phyloP scores from a whole-genome alignment of 2,329 filamentous ascomycete genomes.

The Erysiphe neolycopersici region DNA sequence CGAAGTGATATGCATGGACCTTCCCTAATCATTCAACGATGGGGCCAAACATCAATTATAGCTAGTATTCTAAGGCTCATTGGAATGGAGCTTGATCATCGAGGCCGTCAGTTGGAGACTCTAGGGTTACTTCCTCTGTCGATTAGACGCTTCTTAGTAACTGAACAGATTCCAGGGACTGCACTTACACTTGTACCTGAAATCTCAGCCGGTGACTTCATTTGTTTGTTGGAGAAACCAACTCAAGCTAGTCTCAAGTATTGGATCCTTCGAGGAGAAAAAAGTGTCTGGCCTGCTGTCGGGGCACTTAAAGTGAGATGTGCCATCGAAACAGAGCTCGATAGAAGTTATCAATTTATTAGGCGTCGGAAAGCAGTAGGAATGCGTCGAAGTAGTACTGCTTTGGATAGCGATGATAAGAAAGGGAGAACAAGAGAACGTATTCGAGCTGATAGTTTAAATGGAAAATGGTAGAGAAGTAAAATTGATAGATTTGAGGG shows the following conservation, averaged over 20 bases:
- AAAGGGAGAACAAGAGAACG: constrained; percentile 7
- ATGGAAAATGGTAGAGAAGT: constrained; percentile 5
- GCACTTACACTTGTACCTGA: constrained; percentile 64
- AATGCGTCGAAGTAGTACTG: constrained; percentile 12
- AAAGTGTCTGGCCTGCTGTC: constrained; percentile 75
- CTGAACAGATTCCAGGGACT: constrained; percentile 55
- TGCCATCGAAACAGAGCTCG: constrained; percentile 66
- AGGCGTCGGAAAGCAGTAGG: constrained; percentile 22
- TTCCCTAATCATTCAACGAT: constrained; percentile 30
- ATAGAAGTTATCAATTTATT: constrained; percentile 59
- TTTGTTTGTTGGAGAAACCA: constrained; percentile 57
- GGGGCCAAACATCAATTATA: constrained; percentile 28
- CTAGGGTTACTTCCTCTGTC: constrained; percentile 42
- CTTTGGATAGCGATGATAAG: constrained; percentile 9
- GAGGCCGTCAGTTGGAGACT: constrained; percentile 55
- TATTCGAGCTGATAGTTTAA: constrained; percentile 10
- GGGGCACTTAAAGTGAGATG: constrained; percentile 59
- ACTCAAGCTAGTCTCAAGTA: constrained; percentile 50
- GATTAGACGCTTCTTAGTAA: constrained; percentile 51
- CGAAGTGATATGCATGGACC: constrained; percentile 58
- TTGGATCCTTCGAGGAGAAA: constrained; percentile 66
- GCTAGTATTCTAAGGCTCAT: constrained; percentile 39
- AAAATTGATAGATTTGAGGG: too few relatives aligned
- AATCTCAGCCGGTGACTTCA: constrained; percentile 44
- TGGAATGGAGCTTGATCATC: constrained; percentile 52